Evolutionary conservation across 2,329 filamentous ascomycete genomes (phyloP), one percentile per base, ranked within the genome.

Genomic region (Celoporthe dispersa): DNA sequence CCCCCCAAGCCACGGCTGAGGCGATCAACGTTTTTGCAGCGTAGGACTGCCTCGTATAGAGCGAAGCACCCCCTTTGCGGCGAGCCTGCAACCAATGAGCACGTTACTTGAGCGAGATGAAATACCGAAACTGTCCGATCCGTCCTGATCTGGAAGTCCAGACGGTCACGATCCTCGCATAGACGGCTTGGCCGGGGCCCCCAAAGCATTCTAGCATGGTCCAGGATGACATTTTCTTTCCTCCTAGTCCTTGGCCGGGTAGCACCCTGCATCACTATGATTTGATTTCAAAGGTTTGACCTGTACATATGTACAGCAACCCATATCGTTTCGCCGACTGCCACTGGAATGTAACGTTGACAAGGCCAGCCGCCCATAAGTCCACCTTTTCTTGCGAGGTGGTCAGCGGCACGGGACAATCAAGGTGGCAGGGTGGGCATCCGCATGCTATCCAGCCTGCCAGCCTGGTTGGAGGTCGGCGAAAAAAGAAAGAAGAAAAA

Each of bases 31-130:
- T 53, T 35, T 62, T 57, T 44, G 59, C 68, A 70, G 70, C 39
- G 70, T 70, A 71, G 68, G 69, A 64, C 66, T 67, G 68, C 68
- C 61, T 71, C 70, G 70, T 70, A 71, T 71, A 70, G 64, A 71
- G 64, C 68, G 51, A 71, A 69, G 53, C 37, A 53, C 57, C 64
- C 53, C 31, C 55, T 55, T 25, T 67, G 59, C 51, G 33, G 64
- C 64, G 57, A 59, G 16, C 25, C 22, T 22, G 62, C 48, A 64
- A 48, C 70, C 70, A 71, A 71, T 71, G 55, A 66, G 61, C 51
- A 37, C 12, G 12, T 39, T 61, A 39, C 48, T 39, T 63, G 70
- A 71, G 70, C 70, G 70, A 71, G 68, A 66, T 70, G 68, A 68
- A 60, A 70, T 71, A 57, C 39, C 65, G 31, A 66, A 67, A 63